Evolutionary conservation across 2,329 filamentous ascomycete species (phyloP), one percentile per base, ranked within the genome.

Genomic region (Penicillium thymicola): DNA sequence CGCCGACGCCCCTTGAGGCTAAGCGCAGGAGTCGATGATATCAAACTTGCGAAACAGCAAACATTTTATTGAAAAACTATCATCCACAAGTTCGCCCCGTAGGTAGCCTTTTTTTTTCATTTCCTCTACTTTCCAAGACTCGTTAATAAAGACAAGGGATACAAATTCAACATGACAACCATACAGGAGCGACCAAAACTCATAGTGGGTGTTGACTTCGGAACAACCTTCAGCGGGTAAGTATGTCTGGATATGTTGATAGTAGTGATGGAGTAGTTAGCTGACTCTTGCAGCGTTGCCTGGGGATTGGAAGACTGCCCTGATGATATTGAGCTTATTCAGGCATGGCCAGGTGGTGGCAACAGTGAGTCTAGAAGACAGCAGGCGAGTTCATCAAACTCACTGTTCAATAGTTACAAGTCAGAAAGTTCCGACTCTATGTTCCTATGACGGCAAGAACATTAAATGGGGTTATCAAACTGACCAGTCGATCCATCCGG

Each of bases 151-250:
- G 16, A 8, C 5, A 18, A 34, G 5, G 7, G 4, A 8, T 50
- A 28, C 9, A 16, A 25, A 27, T 21, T 32, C 28, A 36, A 36
- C 11, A 49, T 54, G 34, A 5, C 40, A 1, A 28, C 13, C 28
- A n/a, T 11, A 18, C 41, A 46, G 11, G 38, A 40, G 0, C 34
- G 41, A 11, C 46, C 60, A 6, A 49, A 38, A 18, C 28, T 70
- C 9, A 54, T 68, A 25, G 59, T 71, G 13, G 68, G 65, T 1
- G 41, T 70, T 23, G 69, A 71, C 45, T 71, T 70, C 46, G 70
- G 68, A 2, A 72, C 68, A 14, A 71, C 70, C 9, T 72, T 64
- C 47, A 70, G 65, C 43, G 67, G 70, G 66, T 70, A 51, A 28
- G 55, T 51, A 14, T 23, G 5, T 7, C 8, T n/a, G 2, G 30